A percentile compares a stretch with the other conserved stretches of the same genome.
Evolutionary conservation across 1,284 basidiomycete genomes (phyloP).

Genomic region (Apiotrichum siamense): DNA sequence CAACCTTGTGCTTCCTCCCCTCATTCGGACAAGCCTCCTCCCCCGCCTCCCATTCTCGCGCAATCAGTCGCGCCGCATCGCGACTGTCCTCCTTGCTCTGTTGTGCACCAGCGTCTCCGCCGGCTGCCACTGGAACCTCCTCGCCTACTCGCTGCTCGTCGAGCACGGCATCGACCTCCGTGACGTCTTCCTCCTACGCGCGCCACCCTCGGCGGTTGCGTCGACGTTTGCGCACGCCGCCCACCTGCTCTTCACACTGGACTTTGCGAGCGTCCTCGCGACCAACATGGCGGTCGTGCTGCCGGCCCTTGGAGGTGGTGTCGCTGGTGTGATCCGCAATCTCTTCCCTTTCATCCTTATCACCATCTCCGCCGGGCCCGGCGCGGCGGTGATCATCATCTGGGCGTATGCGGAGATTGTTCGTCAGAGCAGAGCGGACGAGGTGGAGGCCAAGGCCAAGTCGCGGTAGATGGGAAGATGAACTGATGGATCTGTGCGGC

Average conservation of each 20-base stretch:
- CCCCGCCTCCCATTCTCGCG: not conserved
- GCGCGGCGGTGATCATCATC: slow-evolving; percentile 7
- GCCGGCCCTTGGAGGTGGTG: not conserved
- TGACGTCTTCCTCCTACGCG: slow-evolving; percentile 5
- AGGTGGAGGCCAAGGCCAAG: not conserved
- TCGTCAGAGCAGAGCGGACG: not conserved
- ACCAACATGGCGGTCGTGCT: not conserved
- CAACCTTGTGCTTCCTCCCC: slow-evolving; percentile 8
- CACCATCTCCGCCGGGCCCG: slow-evolving; percentile 5
- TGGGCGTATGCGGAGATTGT: slow-evolving; percentile 10
- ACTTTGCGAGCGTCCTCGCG: slow-evolving; percentile 2
- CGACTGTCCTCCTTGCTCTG: slow-evolving; percentile 1
- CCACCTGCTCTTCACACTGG: slow-evolving; percentile 9
- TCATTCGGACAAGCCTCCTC: not conserved
- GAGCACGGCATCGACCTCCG: not conserved
- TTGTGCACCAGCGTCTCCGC: slow-evolving; percentile 2
- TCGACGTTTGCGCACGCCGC: not conserved
- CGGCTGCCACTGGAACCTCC: not conserved
- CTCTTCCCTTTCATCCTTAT: not conserved
- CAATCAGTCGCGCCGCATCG: not conserved
- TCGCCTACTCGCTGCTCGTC: not conserved
- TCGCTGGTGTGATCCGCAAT: not conserved
- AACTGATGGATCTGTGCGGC: no score
- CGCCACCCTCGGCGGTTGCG: not conserved
- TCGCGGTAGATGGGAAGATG: no score